These are phyloP conservation scores for Rosa multiflora DNA, from an alignment of 306 rosid genomes.

Conservation along the genomic window DNA sequence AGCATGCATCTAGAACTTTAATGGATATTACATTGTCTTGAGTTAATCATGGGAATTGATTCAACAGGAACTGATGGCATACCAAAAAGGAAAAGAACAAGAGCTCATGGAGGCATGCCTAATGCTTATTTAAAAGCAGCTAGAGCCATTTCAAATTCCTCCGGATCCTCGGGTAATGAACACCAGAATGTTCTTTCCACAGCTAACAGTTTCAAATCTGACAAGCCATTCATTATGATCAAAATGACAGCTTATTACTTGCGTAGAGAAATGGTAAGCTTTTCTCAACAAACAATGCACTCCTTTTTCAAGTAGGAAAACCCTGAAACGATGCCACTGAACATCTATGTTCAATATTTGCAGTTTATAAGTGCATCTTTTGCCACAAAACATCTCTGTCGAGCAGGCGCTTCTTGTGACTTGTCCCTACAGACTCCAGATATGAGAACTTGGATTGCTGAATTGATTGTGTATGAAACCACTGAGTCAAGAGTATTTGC, in stretches of 20 bases:
- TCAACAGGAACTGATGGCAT: neutral
- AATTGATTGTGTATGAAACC: neutral
- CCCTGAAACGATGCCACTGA: neutral
- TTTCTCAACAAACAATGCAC: neutral
- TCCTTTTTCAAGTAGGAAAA: neutral
- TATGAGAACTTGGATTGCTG: constrained; percentile 18
- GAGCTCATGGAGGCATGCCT: neutral
- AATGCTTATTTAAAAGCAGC: neutral
- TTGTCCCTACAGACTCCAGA: neutral
- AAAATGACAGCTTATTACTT: neutral
- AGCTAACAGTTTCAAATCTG: neutral
- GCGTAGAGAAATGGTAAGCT: neutral
- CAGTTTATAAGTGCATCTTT: neutral
- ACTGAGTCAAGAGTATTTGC: neutral
- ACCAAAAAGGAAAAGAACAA: neutral
- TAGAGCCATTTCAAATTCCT: neutral
- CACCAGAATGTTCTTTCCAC: neutral
- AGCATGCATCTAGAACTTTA: neutral
- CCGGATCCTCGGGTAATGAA: neutral
- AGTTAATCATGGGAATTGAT: neutral
- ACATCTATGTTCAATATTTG: neutral
- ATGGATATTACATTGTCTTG: neutral
- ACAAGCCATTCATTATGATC: neutral
- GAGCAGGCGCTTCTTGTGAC: neutral
- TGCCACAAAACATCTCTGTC: neutral